Evolutionary conservation across 164 flowering plant genomes (phyloP).

Genomic region (Piper betle): DNA sequence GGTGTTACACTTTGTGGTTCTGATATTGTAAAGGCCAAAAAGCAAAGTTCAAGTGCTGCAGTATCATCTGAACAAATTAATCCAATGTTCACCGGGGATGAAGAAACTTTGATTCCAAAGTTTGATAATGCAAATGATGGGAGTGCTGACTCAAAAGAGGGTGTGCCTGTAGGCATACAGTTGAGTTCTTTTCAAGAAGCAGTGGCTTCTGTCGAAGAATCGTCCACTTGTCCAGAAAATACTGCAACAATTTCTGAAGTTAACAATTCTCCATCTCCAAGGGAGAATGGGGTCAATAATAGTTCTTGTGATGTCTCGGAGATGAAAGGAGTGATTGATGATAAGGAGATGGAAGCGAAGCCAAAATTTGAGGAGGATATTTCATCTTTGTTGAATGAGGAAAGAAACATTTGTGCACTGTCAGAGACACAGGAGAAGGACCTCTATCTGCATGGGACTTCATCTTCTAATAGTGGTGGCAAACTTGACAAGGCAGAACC

Average conservation of each 20-base stretch:
- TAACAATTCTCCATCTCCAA: not conserved
- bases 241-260: not conserved
- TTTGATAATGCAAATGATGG: conserved; percentile 1
- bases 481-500: not conserved
- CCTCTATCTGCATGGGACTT: not conserved
- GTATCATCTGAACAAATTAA: conserved; percentile 5
- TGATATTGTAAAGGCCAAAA: conserved; percentile 10
- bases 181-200: conserved; percentile 5
- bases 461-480: not conserved
- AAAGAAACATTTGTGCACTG: conserved; percentile 9
- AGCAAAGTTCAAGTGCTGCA: not conserved
- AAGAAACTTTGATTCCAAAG: conserved; percentile 3
- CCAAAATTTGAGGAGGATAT: conserved; percentile 7
- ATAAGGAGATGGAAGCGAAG: conserved; percentile 9
- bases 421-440: conserved; percentile 9
- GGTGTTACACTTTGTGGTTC: conserved; percentile 2
- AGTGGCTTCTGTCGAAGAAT: conserved; percentile 4
- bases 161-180: not conserved
- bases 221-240: conserved; percentile 5
- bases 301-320: conserved; percentile 9
- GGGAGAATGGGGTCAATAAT: not conserved
- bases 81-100: conserved; percentile 1
- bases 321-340: conserved; percentile 12
- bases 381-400: conserved; percentile 9
- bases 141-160: not conserved